A percentile compares a stretch with the other conserved stretches of the same genome.
Evolutionary conservation across 164 flowering plant genomes (phyloP).

Genomic region (Warburgia ugandensis): DNA sequence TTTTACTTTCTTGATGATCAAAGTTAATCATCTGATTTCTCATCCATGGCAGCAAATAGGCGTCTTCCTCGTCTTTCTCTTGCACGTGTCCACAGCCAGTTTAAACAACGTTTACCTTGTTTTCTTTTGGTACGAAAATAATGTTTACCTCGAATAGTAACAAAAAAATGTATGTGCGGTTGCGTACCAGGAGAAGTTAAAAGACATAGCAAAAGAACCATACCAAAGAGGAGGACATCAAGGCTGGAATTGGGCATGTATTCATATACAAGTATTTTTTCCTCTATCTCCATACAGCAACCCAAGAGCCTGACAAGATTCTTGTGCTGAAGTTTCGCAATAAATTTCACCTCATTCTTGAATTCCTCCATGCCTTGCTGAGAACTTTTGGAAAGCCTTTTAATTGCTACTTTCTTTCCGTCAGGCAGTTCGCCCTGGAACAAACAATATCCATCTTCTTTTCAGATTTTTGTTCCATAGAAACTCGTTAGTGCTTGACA

Average conservation of each 20-base stretch:
- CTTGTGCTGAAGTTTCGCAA: conserved; percentile 6
- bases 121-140: too few relatives aligned
- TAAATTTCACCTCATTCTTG: conserved; percentile 4
- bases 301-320: conserved; percentile 5
- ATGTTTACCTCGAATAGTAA: too few relatives aligned
- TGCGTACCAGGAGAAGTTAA: background rate
- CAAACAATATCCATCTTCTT: background rate
- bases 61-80: too few relatives aligned
- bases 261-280: conserved; percentile 4
- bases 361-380: too few relatives aligned
- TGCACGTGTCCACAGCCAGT: too few relatives aligned
- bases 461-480: too few relatives aligned
- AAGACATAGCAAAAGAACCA: background rate
- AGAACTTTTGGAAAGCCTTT: conserved; percentile 1
- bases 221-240: conserved; percentile 11
- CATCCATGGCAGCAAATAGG: too few relatives aligned
- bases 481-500: too few relatives aligned
- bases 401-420: conserved; percentile 1
- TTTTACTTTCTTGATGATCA: too few relatives aligned
- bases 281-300: conserved; percentile 1
- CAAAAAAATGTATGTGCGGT: too few relatives aligned
- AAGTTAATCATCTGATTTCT: too few relatives aligned
- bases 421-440: background rate
- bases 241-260: conserved; percentile 7
- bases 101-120: too few relatives aligned